Base-by-base conservation (phyloP, 306 rosid genomes). In the Quercus glauca region DNA sequence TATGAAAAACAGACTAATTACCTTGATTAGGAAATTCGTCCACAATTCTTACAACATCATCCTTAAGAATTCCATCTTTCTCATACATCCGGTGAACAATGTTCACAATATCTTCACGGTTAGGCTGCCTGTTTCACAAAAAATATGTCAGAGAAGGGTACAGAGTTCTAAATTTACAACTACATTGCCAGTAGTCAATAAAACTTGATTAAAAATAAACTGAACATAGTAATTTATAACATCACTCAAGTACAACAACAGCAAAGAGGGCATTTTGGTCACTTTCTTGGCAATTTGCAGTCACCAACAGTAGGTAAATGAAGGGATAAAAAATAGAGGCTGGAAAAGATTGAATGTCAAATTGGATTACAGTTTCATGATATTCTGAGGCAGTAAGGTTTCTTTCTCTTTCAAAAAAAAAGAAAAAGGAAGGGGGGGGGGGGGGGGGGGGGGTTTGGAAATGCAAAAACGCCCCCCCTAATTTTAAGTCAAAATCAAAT, bases 11-110 rank as follows among this genome's bases (percentile, higher is more conserved):
- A 70, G 49, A 71, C 6, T 67, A 79, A 57, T 74, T 85, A 91
- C 99, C 99, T 92, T 95, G 99, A 71, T 90, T 91, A 69, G 98
- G 98, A 82, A 95, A 95, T 20, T 84, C 82, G 71, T 89, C 80
- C 85, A 92, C 99, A 69, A 95, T 81, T 75, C 56, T 76, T 67
- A 73, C 25, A 35, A 95, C 97, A 74, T 92, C 95, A 76, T 85
- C 90, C 83, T 76, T 91, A 55, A 97, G 89, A 76, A 94, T 89
- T 76, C 91, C 97, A 85, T 94, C 99, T 85, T 88, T 92, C 85
- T 87, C 92, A 65, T 94, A 92, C 94, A 94, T 92, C 89, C 89
- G 82, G 73, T 85, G 85, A 74, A 94, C 94, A 70, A 94, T 91
- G 82, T 91, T 94, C 89, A 92, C 88, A 70, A 92, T 94, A 83